These are phyloP conservation scores for Chionographis japonica DNA, from an alignment of 106 monocot genomes.

Conservation along the genomic window DNA sequence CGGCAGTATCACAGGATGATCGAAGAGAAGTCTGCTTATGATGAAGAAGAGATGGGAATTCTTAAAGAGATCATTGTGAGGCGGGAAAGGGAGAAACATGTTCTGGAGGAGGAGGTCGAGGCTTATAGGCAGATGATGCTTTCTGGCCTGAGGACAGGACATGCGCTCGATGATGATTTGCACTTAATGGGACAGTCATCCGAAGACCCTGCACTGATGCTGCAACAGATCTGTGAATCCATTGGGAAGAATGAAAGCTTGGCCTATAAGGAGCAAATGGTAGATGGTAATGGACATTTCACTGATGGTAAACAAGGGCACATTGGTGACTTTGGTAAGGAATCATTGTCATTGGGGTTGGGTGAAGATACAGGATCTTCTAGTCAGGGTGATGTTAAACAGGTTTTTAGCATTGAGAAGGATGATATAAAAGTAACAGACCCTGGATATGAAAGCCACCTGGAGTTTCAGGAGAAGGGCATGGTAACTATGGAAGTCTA, in stretches of 20 bases:
- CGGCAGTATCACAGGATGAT: slow-evolving; percentile 70
- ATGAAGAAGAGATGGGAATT: slow-evolving; percentile 81
- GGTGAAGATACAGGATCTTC: no score
- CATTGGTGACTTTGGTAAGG: background rate
- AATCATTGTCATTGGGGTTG: background rate
- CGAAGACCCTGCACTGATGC: slow-evolving; percentile 21
- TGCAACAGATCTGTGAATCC: slow-evolving; percentile 19
- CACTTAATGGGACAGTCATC: slow-evolving; percentile 1
- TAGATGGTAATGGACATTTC: background rate
- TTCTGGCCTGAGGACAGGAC: slow-evolving; percentile 3
- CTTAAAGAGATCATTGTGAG: slow-evolving; percentile 84
- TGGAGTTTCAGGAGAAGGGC: slow-evolving; percentile 50
- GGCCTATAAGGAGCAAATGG: background rate
- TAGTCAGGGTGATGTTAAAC: background rate
- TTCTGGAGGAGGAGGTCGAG: slow-evolving; percentile 69
- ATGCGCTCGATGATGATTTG: slow-evolving; percentile 6
- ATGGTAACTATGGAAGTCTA: slow-evolving; percentile 25
- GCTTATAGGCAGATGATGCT: slow-evolving; percentile 35
- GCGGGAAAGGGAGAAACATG: slow-evolving; percentile 65
- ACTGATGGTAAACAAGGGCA: background rate
- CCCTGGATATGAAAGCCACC: slow-evolving; percentile 3
- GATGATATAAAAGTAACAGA: background rate
- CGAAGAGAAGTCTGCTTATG: slow-evolving; percentile 77
- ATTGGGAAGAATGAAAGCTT: slow-evolving; percentile 22
- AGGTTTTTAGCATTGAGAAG: background rate